Conservation (phyloP, 352 stramenopile genomes). For the Pythium angustatum region DNA sequence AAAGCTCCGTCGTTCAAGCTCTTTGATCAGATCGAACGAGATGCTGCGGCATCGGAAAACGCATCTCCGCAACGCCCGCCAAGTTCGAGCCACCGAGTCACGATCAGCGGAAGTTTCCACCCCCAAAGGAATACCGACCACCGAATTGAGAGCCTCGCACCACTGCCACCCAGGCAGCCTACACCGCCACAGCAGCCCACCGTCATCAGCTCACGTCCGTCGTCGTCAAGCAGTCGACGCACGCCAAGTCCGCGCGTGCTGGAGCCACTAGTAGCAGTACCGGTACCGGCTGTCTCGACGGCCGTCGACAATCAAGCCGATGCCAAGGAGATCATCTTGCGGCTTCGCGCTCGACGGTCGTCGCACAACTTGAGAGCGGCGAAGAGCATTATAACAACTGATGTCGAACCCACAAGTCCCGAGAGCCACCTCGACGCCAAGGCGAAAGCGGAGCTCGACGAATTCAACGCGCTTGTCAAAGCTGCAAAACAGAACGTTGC, state of each 20-base stretch:
- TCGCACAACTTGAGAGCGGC: not conserved
- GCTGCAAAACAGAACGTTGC: slow-evolving; percentile 41
- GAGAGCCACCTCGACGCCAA: slow-evolving; percentile 27
- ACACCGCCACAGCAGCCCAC: not conserved
- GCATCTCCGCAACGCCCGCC: not conserved
- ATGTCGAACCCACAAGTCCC: slow-evolving; percentile 1
- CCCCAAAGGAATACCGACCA: slow-evolving; percentile 27
- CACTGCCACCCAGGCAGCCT: slow-evolving; percentile 21
- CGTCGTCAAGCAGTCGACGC: slow-evolving; percentile 5
- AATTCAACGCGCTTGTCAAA: slow-evolving; percentile 56
- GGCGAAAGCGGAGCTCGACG: slow-evolving; percentile 50
- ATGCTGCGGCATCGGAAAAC: not conserved
- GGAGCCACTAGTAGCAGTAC: slow-evolving; percentile 11
- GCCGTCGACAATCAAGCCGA: slow-evolving; percentile 26
- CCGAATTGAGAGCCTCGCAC: slow-evolving; percentile 9
- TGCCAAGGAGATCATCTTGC: slow-evolving; percentile 27
- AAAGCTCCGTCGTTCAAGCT: slow-evolving; percentile 53
- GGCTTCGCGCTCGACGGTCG: slow-evolving; percentile 25
- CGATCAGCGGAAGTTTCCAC: slow-evolving; percentile 41
- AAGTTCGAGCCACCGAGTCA: slow-evolving; percentile 7
- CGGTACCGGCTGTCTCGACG: not conserved
- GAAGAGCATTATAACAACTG: not conserved
- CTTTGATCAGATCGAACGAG: slow-evolving; percentile 54
- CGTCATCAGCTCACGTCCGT: not conserved
- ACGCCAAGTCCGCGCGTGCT: slow-evolving; percentile 25